phyloP scores from a whole-genome alignment of 768 basidiomycete genomes.

The Tulasnella sp. region DNA sequence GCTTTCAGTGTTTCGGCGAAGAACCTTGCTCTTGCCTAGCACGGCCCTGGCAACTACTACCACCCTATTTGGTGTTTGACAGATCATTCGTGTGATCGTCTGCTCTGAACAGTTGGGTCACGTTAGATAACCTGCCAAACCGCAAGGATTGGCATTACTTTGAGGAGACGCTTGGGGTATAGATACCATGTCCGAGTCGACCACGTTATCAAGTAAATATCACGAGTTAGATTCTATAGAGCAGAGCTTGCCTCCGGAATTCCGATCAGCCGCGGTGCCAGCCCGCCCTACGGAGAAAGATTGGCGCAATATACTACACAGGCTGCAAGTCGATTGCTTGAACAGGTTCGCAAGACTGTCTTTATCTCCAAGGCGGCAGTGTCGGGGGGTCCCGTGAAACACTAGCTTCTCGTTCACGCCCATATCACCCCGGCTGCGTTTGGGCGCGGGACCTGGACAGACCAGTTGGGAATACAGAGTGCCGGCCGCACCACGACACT shows the following conservation, averaged over 20 bases:
- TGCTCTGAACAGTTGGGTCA: neutral
- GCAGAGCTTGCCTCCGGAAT: neutral
- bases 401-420: neutral
- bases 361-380: neutral
- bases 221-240: neutral
- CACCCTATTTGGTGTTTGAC: neutral
- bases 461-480: no score
- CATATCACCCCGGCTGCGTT: neutral
- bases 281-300: neutral
- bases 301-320: neutral
- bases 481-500: neutral
- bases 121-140: neutral
- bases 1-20: neutral
- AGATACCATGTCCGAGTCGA: neutral
- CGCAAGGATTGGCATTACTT: neutral
- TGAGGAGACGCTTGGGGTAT: neutral
- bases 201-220: neutral
- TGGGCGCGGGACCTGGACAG: neutral
- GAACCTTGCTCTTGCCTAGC: neutral
- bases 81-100: neutral
- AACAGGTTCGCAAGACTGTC: neutral
- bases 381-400: conserved; percentile 2
- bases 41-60: neutral
- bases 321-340: neutral
- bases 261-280: neutral